Conservation (phyloP, 129 eudicot genomes). For the Chrysanthemum lavandulifolium region DNA sequence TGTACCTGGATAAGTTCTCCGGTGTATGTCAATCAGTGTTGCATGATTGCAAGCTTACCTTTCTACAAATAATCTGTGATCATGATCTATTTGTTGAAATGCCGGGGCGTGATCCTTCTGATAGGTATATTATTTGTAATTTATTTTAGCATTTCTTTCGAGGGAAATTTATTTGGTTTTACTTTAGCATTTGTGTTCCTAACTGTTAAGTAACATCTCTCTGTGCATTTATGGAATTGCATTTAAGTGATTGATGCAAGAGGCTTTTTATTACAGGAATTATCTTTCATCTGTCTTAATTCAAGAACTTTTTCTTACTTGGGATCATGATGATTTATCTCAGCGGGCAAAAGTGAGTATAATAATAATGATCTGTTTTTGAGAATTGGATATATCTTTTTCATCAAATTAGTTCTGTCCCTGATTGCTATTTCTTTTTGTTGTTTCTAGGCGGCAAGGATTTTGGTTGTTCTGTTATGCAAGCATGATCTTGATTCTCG, state of each 20-base stretch:
- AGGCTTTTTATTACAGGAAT: slow-evolving; percentile 54
- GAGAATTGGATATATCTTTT: not conserved
- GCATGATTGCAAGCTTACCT: slow-evolving; percentile 99
- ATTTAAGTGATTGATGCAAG: slow-evolving; percentile 19
- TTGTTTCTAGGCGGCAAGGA: slow-evolving; percentile 77
- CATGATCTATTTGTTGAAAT: slow-evolving; percentile 98
- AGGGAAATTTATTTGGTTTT: not conserved
- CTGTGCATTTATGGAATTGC: slow-evolving; percentile 3
- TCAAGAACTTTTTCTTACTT: slow-evolving; percentile 94
- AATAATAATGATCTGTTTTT: slow-evolving; percentile 4
- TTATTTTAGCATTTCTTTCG: not conserved
- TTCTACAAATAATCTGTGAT: slow-evolving; percentile 92
- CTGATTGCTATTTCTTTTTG: slow-evolving; percentile 23
- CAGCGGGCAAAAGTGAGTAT: slow-evolving; percentile 83
- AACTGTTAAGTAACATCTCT: slow-evolving; percentile 1
- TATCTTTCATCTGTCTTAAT: slow-evolving; percentile 92
- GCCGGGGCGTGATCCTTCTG: slow-evolving; percentile 99
- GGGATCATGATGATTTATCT: slow-evolving; percentile 96
- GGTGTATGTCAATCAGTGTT: slow-evolving; percentile 88
- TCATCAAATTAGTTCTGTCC: not conserved
- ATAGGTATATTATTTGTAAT: slow-evolving; percentile 52
- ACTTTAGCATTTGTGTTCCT: not conserved
- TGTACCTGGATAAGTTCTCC: slow-evolving; percentile 96
- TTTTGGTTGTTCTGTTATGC: slow-evolving; percentile 90
- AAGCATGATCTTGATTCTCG: slow-evolving; percentile 97